A percentile compares a stretch with the other conserved stretches of the same genome.
These are phyloP conservation scores for Polyporus arcularius DNA, from an alignment of 768 basidiomycete species.

Conservation along the genomic window DNA sequence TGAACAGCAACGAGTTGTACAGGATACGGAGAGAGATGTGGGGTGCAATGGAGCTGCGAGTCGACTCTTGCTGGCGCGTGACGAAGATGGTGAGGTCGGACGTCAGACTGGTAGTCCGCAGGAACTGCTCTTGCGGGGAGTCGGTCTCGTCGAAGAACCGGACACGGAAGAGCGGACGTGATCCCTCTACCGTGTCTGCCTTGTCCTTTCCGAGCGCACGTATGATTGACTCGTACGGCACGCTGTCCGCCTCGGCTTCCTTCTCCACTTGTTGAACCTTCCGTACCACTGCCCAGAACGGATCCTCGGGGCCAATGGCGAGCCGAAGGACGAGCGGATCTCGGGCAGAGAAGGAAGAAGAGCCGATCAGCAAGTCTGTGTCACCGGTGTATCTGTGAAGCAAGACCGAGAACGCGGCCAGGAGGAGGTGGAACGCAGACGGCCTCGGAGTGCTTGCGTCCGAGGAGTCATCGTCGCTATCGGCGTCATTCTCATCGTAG, in stretches of 20 bases:
- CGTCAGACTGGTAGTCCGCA: conserved; percentile 77
- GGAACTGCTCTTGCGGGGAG: conserved; percentile 67
- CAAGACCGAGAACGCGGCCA: conserved; percentile 90
- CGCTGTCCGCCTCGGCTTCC: conserved; percentile 78
- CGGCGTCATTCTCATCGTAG: conserved; percentile 64
- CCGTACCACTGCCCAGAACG: conserved; percentile 86
- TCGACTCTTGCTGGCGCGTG: conserved; percentile 66
- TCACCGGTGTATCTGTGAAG: conserved; percentile 96
- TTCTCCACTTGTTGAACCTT: conserved; percentile 82
- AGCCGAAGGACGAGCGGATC: conserved; percentile 86
- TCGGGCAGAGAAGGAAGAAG: conserved; percentile 72
- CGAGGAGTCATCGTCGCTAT: conserved; percentile 38
- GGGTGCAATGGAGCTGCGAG: conserved; percentile 71
- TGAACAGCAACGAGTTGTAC: conserved; percentile 96
- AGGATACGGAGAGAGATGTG: conserved; percentile 78
- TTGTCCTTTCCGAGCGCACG: conserved; percentile 67
- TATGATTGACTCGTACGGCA: conserved; percentile 80
- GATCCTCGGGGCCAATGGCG: conserved; percentile 79
- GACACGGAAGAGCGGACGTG: conserved; percentile 80
- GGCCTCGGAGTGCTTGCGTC: conserved; percentile 56
- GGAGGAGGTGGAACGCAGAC: conserved; percentile 87
- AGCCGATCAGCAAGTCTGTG: conserved; percentile 89
- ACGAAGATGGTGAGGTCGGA: conserved; percentile 95
- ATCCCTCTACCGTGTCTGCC: conserved; percentile 54
- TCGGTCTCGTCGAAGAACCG: conserved; percentile 97